Evolutionary conservation across 75 land plant species (phyloP), one percentile per base, ranked within the genome.

Genomic region (Gnetum montanum): DNA sequence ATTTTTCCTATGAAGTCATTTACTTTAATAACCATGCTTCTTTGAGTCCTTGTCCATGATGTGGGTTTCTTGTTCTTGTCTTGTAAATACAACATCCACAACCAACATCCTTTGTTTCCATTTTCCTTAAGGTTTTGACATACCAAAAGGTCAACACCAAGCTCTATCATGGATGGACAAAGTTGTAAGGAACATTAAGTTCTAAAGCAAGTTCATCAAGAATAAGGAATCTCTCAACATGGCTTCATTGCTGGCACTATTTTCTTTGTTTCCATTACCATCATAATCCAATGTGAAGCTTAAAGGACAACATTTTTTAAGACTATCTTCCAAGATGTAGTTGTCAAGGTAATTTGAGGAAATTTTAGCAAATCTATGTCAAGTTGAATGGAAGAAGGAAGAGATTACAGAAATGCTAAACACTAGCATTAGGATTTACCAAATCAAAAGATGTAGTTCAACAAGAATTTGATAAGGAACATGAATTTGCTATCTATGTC

Each of bases 91-190:
- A n/a, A n/a, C n/a, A n/a, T n/a, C n/a, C n/a, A n/a, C n/a, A n/a
- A n/a, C n/a, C n/a, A n/a, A n/a, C n/a, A n/a, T n/a, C n/a, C n/a
- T n/a, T n/a, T n/a, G n/a, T n/a, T n/a, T n/a, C n/a, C n/a, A n/a
- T n/a, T n/a, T n/a, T n/a, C n/a, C n/a, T n/a, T n/a, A n/a, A n/a
- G n/a, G n/a, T n/a, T n/a, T n/a, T n/a, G n/a, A n/a, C n/a, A n/a
- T n/a, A n/a, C n/a, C n/a, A n/a, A n/a, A n/a, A n/a, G n/a, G n/a
- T n/a, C n/a, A n/a, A n/a, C n/a, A n/a, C n/a, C 46, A 35, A 18
- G 55, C 58, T 28, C 90, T 85, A 15, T 75, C 84, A 19, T 87
- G 92, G 92, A 79, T 78, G 16, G 86, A 85, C 18, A 72, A 49
- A 36, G 58, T 57, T 33, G 81, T 79, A 12, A 63, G 90, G 37